These are phyloP conservation scores for Gomphus bonarii DNA, from an alignment of 1,284 basidiomycete species.

Conservation along the genomic window DNA sequence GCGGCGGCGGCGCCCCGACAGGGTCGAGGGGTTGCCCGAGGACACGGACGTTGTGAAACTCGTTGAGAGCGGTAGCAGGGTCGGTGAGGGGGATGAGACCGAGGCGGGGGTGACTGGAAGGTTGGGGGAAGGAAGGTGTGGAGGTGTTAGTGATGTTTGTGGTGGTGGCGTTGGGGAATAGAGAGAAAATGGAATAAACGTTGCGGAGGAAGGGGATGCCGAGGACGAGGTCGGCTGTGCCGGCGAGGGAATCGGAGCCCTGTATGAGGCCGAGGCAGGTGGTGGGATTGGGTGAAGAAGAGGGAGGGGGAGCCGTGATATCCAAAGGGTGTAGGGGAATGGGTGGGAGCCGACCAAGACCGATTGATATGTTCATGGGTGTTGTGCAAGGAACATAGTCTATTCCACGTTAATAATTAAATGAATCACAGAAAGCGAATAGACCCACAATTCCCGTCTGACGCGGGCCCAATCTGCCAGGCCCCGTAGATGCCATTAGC, in stretches of 20 bases:
- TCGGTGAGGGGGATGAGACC: slow-evolving; percentile 54
- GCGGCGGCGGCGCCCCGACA: slow-evolving; percentile 7
- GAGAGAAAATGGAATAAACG: slow-evolving; percentile 48
- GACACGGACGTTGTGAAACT: slow-evolving; percentile 58
- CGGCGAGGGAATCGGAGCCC: slow-evolving; percentile 30
- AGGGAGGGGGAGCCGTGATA: slow-evolving; percentile 34
- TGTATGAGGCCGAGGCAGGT: slow-evolving; percentile 61
- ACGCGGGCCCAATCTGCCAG: slow-evolving; percentile 44
- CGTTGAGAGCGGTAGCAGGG: slow-evolving; percentile 41
- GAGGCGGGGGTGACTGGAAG: slow-evolving; percentile 32
- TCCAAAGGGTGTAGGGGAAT: slow-evolving; percentile 64
- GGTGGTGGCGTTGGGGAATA: slow-evolving; percentile 10
- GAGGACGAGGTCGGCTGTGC: slow-evolving; percentile 24
- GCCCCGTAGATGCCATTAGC: slow-evolving; percentile 75
- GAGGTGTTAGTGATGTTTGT: slow-evolving; percentile 11
- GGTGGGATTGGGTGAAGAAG: slow-evolving; percentile 22
- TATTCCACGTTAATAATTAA: slow-evolving; percentile 19
- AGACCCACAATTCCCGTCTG: slow-evolving; percentile 53
- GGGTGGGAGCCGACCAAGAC: slow-evolving; percentile 42
- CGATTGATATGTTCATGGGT: slow-evolving; percentile 60
- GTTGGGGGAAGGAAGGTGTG: neutral
- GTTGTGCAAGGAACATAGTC: slow-evolving; percentile 62
- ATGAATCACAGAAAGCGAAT: slow-evolving; percentile 2
- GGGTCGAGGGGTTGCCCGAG: slow-evolving; percentile 41
- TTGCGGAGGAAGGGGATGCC: slow-evolving; percentile 69